Evolutionary conservation across 1,284 basidiomycete genomes (phyloP).

Genomic region (Cystobasidium pallidum): DNA sequence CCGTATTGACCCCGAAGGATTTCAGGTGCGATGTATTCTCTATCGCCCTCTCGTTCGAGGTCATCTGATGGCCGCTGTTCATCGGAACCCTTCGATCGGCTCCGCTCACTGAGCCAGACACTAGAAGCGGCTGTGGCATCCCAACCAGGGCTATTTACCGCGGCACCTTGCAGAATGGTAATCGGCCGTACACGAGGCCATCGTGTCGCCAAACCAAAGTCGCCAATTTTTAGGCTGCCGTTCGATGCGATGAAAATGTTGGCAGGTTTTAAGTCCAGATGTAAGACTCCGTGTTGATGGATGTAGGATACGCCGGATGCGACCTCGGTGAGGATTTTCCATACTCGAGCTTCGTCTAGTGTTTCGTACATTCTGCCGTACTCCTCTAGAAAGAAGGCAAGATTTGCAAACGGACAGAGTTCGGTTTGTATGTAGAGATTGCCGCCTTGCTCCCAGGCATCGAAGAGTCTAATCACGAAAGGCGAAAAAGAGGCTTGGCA

Average conservation of each 20-base stretch:
- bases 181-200: slow-evolving; percentile 50
- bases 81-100: slow-evolving; percentile 45
- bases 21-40: slow-evolving; percentile 97
- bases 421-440: slow-evolving; percentile 92
- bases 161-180: slow-evolving; percentile 49
- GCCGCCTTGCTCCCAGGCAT: slow-evolving; percentile 96
- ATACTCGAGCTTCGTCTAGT: slow-evolving; percentile 89
- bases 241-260: slow-evolving; percentile 91
- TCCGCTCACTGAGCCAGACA: slow-evolving; percentile 47
- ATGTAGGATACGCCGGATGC: slow-evolving; percentile 79
- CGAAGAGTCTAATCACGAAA: slow-evolving; percentile 88
- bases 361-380: slow-evolving; percentile 82
- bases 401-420: slow-evolving; percentile 88
- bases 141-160: slow-evolving; percentile 48
- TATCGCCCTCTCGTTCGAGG: slow-evolving; percentile 94
- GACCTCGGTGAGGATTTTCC: slow-evolving; percentile 94
- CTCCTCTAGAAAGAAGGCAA: slow-evolving; percentile 88
- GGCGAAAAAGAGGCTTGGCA: slow-evolving; percentile 58
- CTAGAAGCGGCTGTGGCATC: slow-evolving; percentile 29
- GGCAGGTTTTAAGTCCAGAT: slow-evolving; percentile 96
- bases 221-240: slow-evolving; percentile 94
- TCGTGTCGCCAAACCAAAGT: slow-evolving; percentile 87
- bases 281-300: slow-evolving; percentile 84
- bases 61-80: slow-evolving; percentile 59
- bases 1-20: slow-evolving; percentile 89